Conservation (phyloP, 108 stramenopile genomes). For the Chaetoceros tenuissimus region DNA sequence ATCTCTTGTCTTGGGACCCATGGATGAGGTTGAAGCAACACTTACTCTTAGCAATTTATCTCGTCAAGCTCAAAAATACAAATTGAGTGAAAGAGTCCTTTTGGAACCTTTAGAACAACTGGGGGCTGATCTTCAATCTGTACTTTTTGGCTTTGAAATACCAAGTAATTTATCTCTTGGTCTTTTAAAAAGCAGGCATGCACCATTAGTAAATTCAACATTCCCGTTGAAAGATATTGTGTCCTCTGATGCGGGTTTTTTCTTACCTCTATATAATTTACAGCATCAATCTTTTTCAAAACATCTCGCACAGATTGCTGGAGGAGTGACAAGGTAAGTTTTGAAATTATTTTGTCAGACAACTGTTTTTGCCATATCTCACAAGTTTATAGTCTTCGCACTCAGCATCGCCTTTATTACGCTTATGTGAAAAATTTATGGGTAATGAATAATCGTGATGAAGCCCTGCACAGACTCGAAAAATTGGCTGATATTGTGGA, state of each 20-base stretch:
- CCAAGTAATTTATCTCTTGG: conserved; percentile 28
- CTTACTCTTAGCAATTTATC: conserved; percentile 88
- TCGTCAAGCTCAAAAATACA: conserved; percentile 74
- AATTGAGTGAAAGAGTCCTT: conserved; percentile 76
- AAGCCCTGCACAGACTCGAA: conserved; percentile 57
- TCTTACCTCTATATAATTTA: conserved; percentile 41
- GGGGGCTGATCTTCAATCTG: conserved; percentile 50
- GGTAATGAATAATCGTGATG: conserved; percentile 61
- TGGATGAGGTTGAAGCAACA: conserved; percentile 89
- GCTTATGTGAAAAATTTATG: conserved; percentile 90
- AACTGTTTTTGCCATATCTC: background rate
- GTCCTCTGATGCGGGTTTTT: conserved; percentile 17
- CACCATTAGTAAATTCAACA: background rate
- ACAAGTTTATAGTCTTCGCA: conserved; percentile 25
- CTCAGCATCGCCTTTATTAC: conserved; percentile 83
- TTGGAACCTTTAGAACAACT: conserved; percentile 64
- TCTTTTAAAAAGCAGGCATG: conserved; percentile 2
- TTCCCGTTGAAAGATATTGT: conserved; percentile 32
- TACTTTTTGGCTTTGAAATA: conserved; percentile 59
- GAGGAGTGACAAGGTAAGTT: conserved; percentile 53
- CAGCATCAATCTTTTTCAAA: conserved; percentile 47
- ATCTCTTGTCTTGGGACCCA: conserved; percentile 76
- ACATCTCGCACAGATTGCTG: conserved; percentile 49
- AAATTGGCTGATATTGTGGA: conserved; percentile 61
- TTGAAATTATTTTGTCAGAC: background rate